Evolutionary conservation across 2,329 filamentous ascomycete species (phyloP).

Genomic region (Fusarium subtropicale): DNA sequence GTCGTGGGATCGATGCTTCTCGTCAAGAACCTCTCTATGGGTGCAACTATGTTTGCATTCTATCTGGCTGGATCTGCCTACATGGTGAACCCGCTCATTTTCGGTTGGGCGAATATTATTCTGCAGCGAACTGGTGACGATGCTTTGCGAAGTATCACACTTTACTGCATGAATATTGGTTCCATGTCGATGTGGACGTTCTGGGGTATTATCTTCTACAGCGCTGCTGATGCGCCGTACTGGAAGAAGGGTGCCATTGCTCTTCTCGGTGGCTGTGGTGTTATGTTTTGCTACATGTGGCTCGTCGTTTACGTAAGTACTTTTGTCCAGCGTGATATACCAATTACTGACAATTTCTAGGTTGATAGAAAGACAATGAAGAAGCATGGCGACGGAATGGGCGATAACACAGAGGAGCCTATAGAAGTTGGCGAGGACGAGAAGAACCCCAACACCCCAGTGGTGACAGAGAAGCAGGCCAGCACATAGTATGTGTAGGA

Average conservation of each 20-base stretch:
- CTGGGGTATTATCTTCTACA: conserved; percentile 58
- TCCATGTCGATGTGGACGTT: conserved; percentile 57
- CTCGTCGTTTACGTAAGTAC: conserved; percentile 29
- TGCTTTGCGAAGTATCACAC: conserved; percentile 53
- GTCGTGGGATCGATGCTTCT: conserved; percentile 39
- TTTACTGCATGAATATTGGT: conserved; percentile 56
- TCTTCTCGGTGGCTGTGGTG: conserved; percentile 30
- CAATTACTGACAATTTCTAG: neutral
- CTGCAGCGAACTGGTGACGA: conserved; percentile 51
- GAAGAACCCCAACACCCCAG: neutral
- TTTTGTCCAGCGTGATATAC: too few species aligned
- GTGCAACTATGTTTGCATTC: conserved; percentile 38
- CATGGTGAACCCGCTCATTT: conserved; percentile 45
- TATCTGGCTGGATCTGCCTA: conserved; percentile 44
- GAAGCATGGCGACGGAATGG: neutral
- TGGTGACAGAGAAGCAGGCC: neutral
- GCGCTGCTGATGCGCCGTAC: conserved; percentile 57
- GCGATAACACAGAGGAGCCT: neutral
- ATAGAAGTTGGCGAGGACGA: neutral
- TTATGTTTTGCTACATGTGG: conserved; percentile 40
- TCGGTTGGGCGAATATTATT: conserved; percentile 46
- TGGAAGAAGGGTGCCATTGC: conserved; percentile 50
- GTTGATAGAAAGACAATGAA: neutral
- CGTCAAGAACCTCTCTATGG: conserved; percentile 33
- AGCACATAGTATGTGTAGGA: neutral